Percentiles rank a stretch among this genome's conserved stretches.
These are phyloP conservation scores for Verbena officinalis DNA, from an alignment of 257 asterid genomes.

Conservation along the genomic window DNA sequence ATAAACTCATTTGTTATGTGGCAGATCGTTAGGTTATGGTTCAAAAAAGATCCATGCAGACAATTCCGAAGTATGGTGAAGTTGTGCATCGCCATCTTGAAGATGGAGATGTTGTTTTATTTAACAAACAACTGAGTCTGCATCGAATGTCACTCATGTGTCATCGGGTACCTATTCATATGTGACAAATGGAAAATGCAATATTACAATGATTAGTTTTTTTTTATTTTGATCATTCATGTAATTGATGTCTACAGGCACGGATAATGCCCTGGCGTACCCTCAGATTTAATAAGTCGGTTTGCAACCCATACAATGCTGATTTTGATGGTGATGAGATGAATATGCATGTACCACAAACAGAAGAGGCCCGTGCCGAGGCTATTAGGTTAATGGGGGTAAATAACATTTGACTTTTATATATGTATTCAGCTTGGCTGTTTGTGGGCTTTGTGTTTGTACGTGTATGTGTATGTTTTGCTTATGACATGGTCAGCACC, in stretches of 20 bases:
- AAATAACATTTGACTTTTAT: conserved; percentile 29
- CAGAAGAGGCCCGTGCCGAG: conserved; percentile 97
- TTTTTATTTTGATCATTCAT: conserved; percentile 23
- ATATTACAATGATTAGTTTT: conserved; percentile 9
- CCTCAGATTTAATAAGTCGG: conserved; percentile 93
- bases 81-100: conserved; percentile 87
- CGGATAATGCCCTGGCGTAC: conserved; percentile 99
- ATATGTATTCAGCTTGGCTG: conserved; percentile 20
- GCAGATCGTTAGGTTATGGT: conserved; percentile 62
- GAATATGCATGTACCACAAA: conserved; percentile 99
- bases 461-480: background rate
- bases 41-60: conserved; percentile 76
- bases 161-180: conserved; percentile 65
- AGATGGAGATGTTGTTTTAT: conserved; percentile 86
- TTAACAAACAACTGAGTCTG: conserved; percentile 94
- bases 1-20: conserved; percentile 18
- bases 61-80: conserved; percentile 72
- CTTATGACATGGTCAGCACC: background rate
- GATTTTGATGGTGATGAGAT: conserved; percentile 99
- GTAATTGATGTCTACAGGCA: conserved; percentile 59
- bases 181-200: conserved; percentile 10
- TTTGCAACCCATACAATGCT: conserved; percentile 97
- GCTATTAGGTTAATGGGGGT: conserved; percentile 97
- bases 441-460: background rate
- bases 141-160: conserved; percentile 98